Evolutionary conservation across 1,284 basidiomycete genomes (phyloP), one percentile per base, ranked within the genome.

Genomic region (Ceratobasidium sp.): DNA sequence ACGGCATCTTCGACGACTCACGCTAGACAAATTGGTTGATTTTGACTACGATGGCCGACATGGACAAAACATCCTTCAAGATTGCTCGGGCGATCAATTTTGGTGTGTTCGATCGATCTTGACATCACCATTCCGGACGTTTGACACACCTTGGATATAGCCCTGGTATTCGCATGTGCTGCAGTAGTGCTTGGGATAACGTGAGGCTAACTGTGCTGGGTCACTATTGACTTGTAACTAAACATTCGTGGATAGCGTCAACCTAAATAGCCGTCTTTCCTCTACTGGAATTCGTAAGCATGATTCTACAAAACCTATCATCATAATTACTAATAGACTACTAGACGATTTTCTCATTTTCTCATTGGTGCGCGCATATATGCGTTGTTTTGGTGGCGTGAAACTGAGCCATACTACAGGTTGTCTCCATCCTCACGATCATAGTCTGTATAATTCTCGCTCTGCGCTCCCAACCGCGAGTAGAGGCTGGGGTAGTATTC

Each of bases 331-430:
- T 55, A 26, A 55, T 21, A 26, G 6, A 18, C 34, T 52, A 21
- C 9, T 41, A 67, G 64, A 67, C 14, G 64, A 67, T 45, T 67
- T 67, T 39, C 64, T 67, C 23, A 32, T 67, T 30, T 67, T 67
- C 64, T 67, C 64, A 21, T 30, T 67, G 52, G 64, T 67, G 55
- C 14, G 36, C 16, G 30, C 46, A 52, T 52, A 52, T n/a, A n/a
- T 26, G 62, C 18, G 46, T 43, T 14, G 12, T 10, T 12, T 36
- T 8, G 18, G n/a, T 36, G 36, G 52, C 16, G 30, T 14, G 18
- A 53, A n/a, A 53, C 43, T 23, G 16, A 34, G 12, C n/a, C 39
- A 23, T 26, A 3, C 28, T 39, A 9, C 50, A 67, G 64, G 52
- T 67, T 55, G 64, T 67, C 41, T 67, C 64, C 39, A 32, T 32